Percentiles rank a stretch among this genome's conserved stretches.
Conservation (phyloP, 202 grass and related monocot species). For the Saccharum hybrid region DNA sequence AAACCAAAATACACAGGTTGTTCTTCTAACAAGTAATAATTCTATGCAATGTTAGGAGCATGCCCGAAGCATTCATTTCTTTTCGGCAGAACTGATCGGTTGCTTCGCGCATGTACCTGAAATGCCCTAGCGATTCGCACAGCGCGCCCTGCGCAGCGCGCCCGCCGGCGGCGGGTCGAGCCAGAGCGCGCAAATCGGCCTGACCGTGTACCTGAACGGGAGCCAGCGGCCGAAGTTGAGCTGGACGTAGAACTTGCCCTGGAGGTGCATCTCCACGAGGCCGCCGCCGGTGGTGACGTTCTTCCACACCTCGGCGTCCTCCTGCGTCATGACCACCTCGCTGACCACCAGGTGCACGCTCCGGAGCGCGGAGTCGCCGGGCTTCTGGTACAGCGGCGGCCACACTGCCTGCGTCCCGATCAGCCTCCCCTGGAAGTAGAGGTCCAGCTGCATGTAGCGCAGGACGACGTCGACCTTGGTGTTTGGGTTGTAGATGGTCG, state of each 20-base stretch:
- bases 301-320: slow-evolving; percentile 46
- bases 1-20: not conserved
- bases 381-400: slow-evolving; percentile 52
- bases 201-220: slow-evolving; percentile 57
- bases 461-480: slow-evolving; percentile 54
- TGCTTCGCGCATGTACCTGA: not conserved
- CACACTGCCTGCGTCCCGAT: slow-evolving; percentile 54
- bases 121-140: not conserved
- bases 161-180: slow-evolving; percentile 66
- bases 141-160: slow-evolving; percentile 43
- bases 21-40: slow-evolving; percentile 17
- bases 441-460: slow-evolving; percentile 69
- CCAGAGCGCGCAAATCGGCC: slow-evolving; percentile 46
- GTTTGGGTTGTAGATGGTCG: slow-evolving; percentile 67
- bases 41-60: not conserved
- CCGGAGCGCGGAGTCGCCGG: slow-evolving; percentile 37
- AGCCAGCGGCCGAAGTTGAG: slow-evolving; percentile 64
- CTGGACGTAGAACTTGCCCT: slow-evolving; percentile 52
- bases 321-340: slow-evolving; percentile 38
- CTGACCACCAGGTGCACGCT: slow-evolving; percentile 59
- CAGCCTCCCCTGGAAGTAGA: slow-evolving; percentile 60
- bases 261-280: slow-evolving; percentile 48
- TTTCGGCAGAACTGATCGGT: not conserved
- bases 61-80: not conserved
- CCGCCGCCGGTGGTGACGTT: slow-evolving; percentile 43